Percentiles rank a stretch among this genome's conserved stretches.
These are phyloP conservation scores for Stachybotrys chlorohalonatus DNA, from an alignment of 2,329 filamentous ascomycete genomes.

Conservation along the genomic window DNA sequence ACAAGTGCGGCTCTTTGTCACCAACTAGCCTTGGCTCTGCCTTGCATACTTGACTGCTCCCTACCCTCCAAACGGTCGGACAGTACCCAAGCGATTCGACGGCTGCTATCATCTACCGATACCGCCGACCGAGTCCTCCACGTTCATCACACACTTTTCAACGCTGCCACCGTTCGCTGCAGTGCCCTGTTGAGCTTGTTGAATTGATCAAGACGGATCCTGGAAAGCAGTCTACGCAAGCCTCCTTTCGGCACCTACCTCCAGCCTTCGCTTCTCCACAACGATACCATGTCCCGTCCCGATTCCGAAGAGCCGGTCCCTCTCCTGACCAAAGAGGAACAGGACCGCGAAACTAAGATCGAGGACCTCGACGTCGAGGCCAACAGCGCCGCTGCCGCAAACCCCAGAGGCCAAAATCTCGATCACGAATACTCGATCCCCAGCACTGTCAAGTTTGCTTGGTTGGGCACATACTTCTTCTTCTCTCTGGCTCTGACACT, in stretches of 20 bases:
- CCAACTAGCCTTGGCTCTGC: background rate
- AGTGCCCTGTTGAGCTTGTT: background rate
- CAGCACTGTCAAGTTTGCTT: conserved; percentile 36
- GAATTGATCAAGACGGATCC: background rate
- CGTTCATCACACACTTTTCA: background rate
- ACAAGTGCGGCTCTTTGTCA: background rate
- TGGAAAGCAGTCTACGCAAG: background rate
- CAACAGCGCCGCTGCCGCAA: conserved; percentile 16
- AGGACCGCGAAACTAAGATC: conserved; percentile 18
- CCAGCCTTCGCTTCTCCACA: background rate
- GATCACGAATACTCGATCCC: conserved; percentile 36
- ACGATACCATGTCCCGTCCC: conserved; percentile 20
- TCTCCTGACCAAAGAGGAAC: conserved; percentile 20
- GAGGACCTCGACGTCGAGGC: conserved; percentile 22
- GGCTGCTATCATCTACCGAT: background rate
- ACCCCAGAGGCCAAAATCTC: conserved; percentile 23
- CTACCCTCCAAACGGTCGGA: background rate
- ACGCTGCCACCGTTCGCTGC: background rate
- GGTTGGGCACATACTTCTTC: conserved; percentile 43
- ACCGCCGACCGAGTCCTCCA: background rate
- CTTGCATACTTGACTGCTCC: background rate
- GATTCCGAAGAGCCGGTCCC: conserved; percentile 20
- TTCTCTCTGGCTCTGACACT: conserved; percentile 40
- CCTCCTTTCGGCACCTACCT: background rate
- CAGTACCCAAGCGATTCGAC: background rate